Conservation (phyloP, 192 early-diverging fungal species). For the Rhizoclosmatium globosum region DNA sequence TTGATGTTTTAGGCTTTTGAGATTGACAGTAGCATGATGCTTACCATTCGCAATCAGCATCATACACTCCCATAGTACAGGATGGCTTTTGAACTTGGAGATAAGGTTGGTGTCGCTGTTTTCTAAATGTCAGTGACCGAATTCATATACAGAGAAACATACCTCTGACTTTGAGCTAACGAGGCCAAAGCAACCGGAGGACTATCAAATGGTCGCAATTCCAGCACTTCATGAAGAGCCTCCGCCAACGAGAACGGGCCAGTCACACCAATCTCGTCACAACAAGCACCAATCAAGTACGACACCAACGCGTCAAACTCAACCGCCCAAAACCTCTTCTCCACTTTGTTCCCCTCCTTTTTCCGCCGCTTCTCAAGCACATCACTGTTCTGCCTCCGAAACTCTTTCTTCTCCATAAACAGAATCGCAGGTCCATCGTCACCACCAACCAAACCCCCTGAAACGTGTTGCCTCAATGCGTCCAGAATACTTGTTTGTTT, state of each 20-base stretch:
- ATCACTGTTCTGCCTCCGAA: neutral
- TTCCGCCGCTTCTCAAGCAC: neutral
- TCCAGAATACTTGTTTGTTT: neutral
- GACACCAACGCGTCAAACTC: neutral
- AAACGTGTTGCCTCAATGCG: neutral
- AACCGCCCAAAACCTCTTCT: neutral
- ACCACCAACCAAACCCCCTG: neutral
- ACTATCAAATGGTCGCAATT: neutral
- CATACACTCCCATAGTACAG: neutral
- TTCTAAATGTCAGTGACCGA: neutral
- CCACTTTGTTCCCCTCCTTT: neutral
- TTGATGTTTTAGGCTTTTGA: neutral
- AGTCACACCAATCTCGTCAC: neutral
- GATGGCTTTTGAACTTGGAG: constrained; percentile 2
- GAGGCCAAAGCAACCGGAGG: neutral
- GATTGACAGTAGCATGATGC: neutral
- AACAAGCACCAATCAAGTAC: neutral
- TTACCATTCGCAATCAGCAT: constrained; percentile 17
- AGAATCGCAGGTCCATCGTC: neutral
- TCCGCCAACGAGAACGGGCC: neutral
- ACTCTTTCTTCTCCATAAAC: constrained; percentile 6
- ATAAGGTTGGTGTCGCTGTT: constrained; percentile 7
- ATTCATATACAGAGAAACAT: neutral
- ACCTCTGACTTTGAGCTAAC: neutral
- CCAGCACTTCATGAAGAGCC: neutral